Conservation (phyloP, 441 rosid genomes). For the Capsella rubella region DNA sequence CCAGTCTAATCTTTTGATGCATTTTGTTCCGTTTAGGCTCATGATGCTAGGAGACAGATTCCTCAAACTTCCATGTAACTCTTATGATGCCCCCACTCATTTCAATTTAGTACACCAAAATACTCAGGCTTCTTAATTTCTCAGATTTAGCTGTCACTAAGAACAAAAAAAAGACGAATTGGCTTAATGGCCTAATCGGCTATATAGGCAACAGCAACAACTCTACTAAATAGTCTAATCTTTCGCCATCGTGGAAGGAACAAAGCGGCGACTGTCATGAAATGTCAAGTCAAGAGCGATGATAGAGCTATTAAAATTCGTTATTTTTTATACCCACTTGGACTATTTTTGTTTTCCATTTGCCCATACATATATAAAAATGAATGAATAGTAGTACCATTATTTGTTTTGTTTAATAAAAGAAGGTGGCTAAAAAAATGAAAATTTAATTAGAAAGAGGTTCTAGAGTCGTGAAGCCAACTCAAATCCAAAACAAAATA, state of each 20-base stretch:
- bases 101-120: too few relatives aligned
- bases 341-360: neutral
- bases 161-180: too few relatives aligned
- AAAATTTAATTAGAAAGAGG: neutral
- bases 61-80: neutral
- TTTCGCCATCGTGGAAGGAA: constrained; percentile 36
- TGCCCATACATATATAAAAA: neutral
- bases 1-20: neutral
- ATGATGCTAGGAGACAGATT: neutral
- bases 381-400: too few relatives aligned
- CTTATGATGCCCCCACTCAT: neutral
- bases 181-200: too few relatives aligned
- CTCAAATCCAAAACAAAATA: constrained; percentile 31
- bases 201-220: neutral
- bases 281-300: constrained; percentile 11
- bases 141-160: too few relatives aligned
- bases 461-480: constrained; percentile 41
- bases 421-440: too few relatives aligned
- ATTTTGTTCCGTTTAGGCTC: neutral
- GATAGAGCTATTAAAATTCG: constrained; percentile 2
- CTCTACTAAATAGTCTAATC: too few relatives aligned
- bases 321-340: constrained; percentile 31
- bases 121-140: too few relatives aligned
- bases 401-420: neutral
- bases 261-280: constrained; percentile 24